These are phyloP conservation scores for Rhodotorula sp. DNA, from an alignment of 1,284 basidiomycete species.

Conservation along the genomic window DNA sequence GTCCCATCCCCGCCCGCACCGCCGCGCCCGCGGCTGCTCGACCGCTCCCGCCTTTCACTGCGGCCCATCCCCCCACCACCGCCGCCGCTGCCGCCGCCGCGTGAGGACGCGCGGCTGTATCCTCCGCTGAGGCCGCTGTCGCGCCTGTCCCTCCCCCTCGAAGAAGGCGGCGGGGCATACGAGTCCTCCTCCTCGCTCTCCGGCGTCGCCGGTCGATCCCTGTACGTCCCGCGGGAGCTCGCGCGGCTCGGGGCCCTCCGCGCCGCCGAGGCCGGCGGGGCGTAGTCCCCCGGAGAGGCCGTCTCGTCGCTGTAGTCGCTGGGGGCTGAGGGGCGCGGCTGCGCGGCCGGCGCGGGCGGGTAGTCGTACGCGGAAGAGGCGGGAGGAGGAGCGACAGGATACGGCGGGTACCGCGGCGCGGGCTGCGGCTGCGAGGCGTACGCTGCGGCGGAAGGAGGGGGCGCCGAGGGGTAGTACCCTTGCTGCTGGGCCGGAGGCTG, in stretches of 20 bases:
- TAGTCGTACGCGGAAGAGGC: neutral
- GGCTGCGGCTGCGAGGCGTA: neutral
- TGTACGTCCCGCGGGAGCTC: neutral
- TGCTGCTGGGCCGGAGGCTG: neutral
- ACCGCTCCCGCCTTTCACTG: neutral
- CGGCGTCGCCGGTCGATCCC: neutral
- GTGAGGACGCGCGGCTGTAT: neutral
- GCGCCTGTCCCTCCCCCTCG: neutral
- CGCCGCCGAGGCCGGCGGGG: neutral
- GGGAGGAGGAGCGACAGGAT: neutral
- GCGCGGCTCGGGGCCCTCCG: neutral
- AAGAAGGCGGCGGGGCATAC: neutral
- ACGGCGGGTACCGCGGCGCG: too few species aligned
- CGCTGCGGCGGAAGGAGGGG: neutral
- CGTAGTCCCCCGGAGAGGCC: neutral
- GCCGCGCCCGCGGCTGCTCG: slow-evolving; percentile 1
- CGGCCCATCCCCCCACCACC: neutral
- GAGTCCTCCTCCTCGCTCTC: neutral
- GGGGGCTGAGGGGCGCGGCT: neutral
- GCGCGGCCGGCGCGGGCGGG: neutral
- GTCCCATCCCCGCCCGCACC: neutral
- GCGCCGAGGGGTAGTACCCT: neutral
- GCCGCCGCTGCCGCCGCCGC: neutral
- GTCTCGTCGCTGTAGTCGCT: slow-evolving; percentile 7
- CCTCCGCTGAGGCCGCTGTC: slow-evolving; percentile 4